Percentiles rank a stretch among this genome's conserved stretches.
phyloP scores from a whole-genome alignment of 306 rosid genomes.

The Echinosophora koreensis region DNA sequence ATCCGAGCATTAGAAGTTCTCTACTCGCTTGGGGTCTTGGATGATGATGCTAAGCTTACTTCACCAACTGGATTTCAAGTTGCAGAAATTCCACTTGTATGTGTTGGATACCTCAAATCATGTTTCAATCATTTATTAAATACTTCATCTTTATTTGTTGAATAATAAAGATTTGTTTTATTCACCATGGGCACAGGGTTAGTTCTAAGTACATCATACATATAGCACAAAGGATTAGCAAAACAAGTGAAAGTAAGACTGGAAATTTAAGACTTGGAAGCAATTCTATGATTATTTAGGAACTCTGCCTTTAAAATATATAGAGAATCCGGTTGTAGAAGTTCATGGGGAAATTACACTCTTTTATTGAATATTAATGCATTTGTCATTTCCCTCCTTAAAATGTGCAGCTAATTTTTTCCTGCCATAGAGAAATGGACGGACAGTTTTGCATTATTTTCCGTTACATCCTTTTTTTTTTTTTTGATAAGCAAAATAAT shows the following conservation, averaged over 20 bases:
- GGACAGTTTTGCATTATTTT: background rate
- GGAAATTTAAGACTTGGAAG: slow-evolving; percentile 14
- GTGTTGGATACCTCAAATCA: slow-evolving; percentile 44
- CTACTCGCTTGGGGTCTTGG: slow-evolving; percentile 87
- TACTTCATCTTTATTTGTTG: slow-evolving; percentile 32
- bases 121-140: slow-evolving; percentile 39
- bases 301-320: slow-evolving; percentile 19
- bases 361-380: background rate
- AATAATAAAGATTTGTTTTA: slow-evolving; percentile 17
- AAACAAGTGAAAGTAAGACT: background rate
- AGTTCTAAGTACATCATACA: slow-evolving; percentile 21
- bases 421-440: slow-evolving; percentile 11
- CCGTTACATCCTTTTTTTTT: too few relatives aligned
- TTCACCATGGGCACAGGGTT: slow-evolving; percentile 25
- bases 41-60: slow-evolving; percentile 94
- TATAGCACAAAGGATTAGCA: slow-evolving; percentile 23
- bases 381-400: background rate
- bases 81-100: slow-evolving; percentile 95
- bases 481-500: too few relatives aligned
- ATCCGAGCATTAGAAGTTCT: slow-evolving; percentile 92
- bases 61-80: slow-evolving; percentile 96
- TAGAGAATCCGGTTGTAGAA: slow-evolving; percentile 7
- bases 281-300: slow-evolving; percentile 1
- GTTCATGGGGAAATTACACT: slow-evolving; percentile 14
- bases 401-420: slow-evolving; percentile 6